A percentile compares a stretch with the other conserved stretches of the same genome.
Conservation (phyloP, 768 basidiomycete species). For the Paxillus involutus region DNA sequence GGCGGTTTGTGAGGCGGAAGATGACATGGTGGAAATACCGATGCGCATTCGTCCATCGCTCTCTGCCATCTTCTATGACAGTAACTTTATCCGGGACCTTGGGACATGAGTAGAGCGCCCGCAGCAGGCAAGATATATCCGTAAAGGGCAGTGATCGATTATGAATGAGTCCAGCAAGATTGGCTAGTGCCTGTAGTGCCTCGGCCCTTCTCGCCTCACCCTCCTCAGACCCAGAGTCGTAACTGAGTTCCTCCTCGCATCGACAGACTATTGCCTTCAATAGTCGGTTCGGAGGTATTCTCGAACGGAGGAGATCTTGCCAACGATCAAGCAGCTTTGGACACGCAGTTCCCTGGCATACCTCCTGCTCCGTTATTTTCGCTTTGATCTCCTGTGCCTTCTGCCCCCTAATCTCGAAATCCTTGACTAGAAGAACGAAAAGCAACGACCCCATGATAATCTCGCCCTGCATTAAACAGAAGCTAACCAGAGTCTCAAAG, state of each 20-base stretch:
- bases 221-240: conserved; percentile 19
- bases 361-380: conserved; percentile 18
- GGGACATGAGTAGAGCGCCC: conserved; percentile 47
- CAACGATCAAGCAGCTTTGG: conserved; percentile 19
- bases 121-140: conserved; percentile 45
- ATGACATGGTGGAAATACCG: conserved; percentile 51
- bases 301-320: conserved; percentile 13
- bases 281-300: conserved; percentile 29
- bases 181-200: conserved; percentile 61
- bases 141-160: conserved; percentile 45
- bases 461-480: conserved; percentile 76
- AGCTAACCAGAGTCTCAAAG: conserved; percentile 58
- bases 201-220: conserved; percentile 26
- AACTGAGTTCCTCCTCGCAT: conserved; percentile 31
- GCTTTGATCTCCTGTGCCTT: conserved; percentile 26
- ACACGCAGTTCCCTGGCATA: conserved; percentile 5
- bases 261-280: conserved; percentile 31
- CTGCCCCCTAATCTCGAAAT: conserved; percentile 49
- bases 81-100: conserved; percentile 40
- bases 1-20: conserved; percentile 35
- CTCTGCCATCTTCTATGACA: conserved; percentile 27
- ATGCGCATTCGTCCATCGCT: conserved; percentile 38
- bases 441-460: conserved; percentile 74
- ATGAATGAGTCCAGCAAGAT: conserved; percentile 54
- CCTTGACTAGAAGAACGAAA: conserved; percentile 63